Evolutionary conservation across 2,329 filamentous ascomycete genomes (phyloP).

Genomic region (Cercospora zeae-maydis): DNA sequence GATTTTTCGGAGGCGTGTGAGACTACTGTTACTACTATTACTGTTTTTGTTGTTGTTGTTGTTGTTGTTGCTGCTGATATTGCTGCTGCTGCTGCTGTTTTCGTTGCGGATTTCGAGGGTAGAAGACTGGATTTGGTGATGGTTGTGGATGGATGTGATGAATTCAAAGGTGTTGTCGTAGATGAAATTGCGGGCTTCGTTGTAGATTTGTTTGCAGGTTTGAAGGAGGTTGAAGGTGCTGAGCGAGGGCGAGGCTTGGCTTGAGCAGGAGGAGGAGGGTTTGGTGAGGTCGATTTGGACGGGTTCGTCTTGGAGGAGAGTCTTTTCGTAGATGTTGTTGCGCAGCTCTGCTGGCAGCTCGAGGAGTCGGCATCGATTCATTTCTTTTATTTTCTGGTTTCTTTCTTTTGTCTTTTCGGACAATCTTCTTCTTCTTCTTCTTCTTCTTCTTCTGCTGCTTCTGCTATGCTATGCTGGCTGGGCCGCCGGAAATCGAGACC

Average conservation of each 20-base stretch:
- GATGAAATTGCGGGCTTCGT: background rate
- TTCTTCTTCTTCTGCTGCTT: background rate
- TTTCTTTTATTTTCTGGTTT: background rate
- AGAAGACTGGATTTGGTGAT: background rate
- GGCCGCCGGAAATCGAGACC: background rate
- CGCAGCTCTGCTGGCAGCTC: background rate
- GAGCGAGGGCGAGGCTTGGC: background rate
- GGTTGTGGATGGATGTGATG: conserved; percentile 2
- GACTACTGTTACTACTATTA: background rate
- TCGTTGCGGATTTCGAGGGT: background rate
- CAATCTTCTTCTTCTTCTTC: background rate
- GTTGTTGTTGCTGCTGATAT: no score
- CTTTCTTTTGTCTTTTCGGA: no score
- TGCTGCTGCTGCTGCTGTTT: background rate
- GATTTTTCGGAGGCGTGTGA: background rate
- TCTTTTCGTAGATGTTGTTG: conserved; percentile 3
- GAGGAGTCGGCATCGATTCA: background rate
- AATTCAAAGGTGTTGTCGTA: conserved; percentile 8
- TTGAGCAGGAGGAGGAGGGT: background rate
- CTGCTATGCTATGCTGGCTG: background rate
- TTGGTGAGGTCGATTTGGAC: conserved; percentile 5
- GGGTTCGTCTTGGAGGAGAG: background rate
- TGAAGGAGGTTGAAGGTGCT: background rate
- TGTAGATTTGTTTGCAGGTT: conserved; percentile 1
- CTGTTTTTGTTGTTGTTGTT: no score